phyloP scores from a whole-genome alignment of 2,329 filamentous ascomycete genomes.

The Penicillium crustosum region DNA sequence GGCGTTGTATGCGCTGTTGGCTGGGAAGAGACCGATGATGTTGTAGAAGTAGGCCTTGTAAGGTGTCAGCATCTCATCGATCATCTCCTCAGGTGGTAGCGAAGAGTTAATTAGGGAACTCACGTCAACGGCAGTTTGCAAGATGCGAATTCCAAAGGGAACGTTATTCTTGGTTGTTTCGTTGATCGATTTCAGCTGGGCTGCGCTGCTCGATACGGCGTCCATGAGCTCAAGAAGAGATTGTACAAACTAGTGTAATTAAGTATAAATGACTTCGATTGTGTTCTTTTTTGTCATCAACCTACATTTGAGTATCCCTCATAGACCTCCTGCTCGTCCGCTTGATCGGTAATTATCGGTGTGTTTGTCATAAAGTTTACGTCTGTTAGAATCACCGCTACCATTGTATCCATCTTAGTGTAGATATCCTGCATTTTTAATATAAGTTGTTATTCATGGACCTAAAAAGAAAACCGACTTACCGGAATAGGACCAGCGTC shows the following conservation, averaged over 20 bases:
- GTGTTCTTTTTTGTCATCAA: background rate
- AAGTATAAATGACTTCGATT: background rate
- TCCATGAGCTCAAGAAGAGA: slow-evolving; percentile 15
- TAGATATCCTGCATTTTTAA: slow-evolving; percentile 4
- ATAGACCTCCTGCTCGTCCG: slow-evolving; percentile 11
- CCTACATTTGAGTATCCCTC: slow-evolving; percentile 18
- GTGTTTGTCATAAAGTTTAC: slow-evolving; percentile 9
- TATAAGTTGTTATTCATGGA: background rate
- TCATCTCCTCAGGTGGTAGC: background rate
- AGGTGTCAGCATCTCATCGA: slow-evolving; percentile 3
- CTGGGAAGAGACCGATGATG: slow-evolving; percentile 15
- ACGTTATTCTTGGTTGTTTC: slow-evolving; percentile 3
- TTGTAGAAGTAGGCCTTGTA: slow-evolving; percentile 17
- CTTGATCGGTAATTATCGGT: slow-evolving; percentile 5
- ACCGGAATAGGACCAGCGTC: slow-evolving; percentile 8
- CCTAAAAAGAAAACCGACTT: background rate
- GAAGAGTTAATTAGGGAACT: background rate
- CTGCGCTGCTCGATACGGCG: slow-evolving; percentile 11
- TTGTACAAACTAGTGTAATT: slow-evolving; percentile 12
- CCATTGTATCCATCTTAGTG: slow-evolving; percentile 10
- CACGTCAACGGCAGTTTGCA: slow-evolving; percentile 10
- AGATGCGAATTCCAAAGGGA: slow-evolving; percentile 7
- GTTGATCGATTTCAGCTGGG: slow-evolving; percentile 7
- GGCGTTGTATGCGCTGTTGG: slow-evolving; percentile 11
- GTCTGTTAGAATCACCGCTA: slow-evolving; percentile 8